These are phyloP conservation scores for Phialophora expanda DNA, from an alignment of 2,329 filamentous ascomycete species.

Conservation along the genomic window DNA sequence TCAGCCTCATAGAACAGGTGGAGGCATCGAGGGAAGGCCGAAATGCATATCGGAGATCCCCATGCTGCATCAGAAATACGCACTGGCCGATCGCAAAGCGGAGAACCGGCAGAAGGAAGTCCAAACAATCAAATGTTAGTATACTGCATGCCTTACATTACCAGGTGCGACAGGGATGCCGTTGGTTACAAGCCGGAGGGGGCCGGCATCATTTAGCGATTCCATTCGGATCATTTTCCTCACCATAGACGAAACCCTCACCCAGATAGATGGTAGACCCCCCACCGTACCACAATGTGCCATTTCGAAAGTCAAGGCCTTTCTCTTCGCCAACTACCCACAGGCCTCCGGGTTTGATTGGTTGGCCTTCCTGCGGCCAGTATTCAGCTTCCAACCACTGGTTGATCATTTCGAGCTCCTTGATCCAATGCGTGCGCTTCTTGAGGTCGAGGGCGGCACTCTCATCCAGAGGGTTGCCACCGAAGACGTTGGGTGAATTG, in stretches of 20 bases:
- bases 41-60: not conserved
- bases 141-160: not conserved
- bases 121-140: not conserved
- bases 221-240: conserved; percentile 18
- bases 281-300: conserved; percentile 84
- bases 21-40: not conserved
- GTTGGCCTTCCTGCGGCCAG: conserved; percentile 61
- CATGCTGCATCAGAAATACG: not conserved
- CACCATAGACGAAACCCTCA: conserved; percentile 35
- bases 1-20: conserved; percentile 1
- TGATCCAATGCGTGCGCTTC: conserved; percentile 69
- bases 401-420: conserved; percentile 77
- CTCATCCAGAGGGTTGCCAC: conserved; percentile 49
- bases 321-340: conserved; percentile 89
- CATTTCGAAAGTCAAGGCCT: conserved; percentile 76
- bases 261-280: conserved; percentile 70
- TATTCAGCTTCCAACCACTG: conserved; percentile 71
- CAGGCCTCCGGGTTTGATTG: conserved; percentile 62
- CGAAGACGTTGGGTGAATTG: conserved; percentile 67
- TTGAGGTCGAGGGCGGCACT: conserved; percentile 49
- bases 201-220: not conserved
- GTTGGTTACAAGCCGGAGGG: not conserved
- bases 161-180: not conserved
- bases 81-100: not conserved
- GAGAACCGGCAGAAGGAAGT: not conserved